Conservation (phyloP, 1,139 yeast species). For the Hyphopichia wangnamkhiaoensis region DNA sequence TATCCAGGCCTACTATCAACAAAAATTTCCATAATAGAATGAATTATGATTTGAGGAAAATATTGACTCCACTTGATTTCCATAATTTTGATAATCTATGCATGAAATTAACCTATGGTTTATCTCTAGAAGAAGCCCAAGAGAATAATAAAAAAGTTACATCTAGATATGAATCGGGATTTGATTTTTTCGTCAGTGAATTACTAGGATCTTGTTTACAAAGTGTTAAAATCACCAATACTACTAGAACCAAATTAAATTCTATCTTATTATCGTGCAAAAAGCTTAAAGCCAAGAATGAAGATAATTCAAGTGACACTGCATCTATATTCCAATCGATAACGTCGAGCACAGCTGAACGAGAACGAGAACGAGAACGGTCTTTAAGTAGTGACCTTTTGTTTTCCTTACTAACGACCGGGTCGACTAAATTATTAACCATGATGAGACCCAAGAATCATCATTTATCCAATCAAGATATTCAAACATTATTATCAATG, state of each 20-base stretch:
- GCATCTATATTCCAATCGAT: constrained; percentile 10
- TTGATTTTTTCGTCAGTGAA: constrained; percentile 30
- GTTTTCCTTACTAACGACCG: constrained; percentile 29
- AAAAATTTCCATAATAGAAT: constrained; percentile 70
- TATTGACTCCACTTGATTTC: constrained; percentile 69
- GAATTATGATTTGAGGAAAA: constrained; percentile 78
- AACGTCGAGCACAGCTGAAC: constrained; percentile 3
- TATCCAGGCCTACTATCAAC: constrained; percentile 73
- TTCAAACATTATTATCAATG: constrained; percentile 30
- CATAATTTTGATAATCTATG: constrained; percentile 65
- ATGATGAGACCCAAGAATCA: constrained; percentile 39
- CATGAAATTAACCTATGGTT: constrained; percentile 48
- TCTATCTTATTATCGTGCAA: constrained; percentile 27
- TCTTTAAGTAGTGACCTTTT: constrained; percentile 32
- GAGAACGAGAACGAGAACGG: constrained; percentile 10
- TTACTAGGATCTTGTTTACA: constrained; percentile 30
- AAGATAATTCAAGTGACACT: constrained; percentile 9
- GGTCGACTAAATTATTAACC: constrained; percentile 28
- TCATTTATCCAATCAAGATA: constrained; percentile 30
- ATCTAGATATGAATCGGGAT: constrained; percentile 13
- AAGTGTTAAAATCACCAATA: constrained; percentile 33
- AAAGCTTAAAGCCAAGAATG: constrained; percentile 16
- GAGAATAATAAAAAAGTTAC: neutral
- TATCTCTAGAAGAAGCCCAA: constrained; percentile 6
- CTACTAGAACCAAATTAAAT: constrained; percentile 33